Evolutionary conservation across 1,284 basidiomycete species (phyloP), one percentile per base, ranked within the genome.

Genomic region (Mycena sp.): DNA sequence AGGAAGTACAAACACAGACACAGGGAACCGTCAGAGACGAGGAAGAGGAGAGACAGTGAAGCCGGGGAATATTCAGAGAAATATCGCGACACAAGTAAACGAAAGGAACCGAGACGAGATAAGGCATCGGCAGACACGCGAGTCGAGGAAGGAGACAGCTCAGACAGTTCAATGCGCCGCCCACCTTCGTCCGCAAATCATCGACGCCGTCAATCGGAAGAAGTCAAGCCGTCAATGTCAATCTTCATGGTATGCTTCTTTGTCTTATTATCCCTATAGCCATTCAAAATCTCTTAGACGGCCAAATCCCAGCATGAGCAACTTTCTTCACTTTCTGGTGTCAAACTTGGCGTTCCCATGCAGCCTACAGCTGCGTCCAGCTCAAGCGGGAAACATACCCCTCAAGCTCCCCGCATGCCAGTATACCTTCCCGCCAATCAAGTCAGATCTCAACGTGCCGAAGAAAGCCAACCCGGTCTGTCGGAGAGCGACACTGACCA

Each of bases 151-250:
- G 72, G 65, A 38, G 61, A 73, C 21, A 72, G 65, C 30, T 74
- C 74, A n/a, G 73, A 74, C 38, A 72, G 65, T 45, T 76, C 72
- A 21, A 54, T 62, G 50, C 67, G 60, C 25, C 69, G 65, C 37
- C 54, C 59, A 26, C 55, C 59, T 12, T 53, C 62, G 23, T 45
- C 61, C 45, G 26, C 40, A n/a, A 48, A 50, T 12, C 35, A 51
- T 30, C 32, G 46, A 28, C 58, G 41, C 17, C 58, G 44, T 30
- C 45, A 51, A 16, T 30, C 37, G 30, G 48, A 49, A 4, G 63
- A 56, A 46, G 57, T 46, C 16, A 57, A 32, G 40, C n/a, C 46
- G 30, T n/a, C 41, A 35, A 35, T 14, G 7, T 14, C 32, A 14
- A 14, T 14, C 32, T 21, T 23, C 14, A 63, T 50, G 61, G 52